Evolutionary conservation across 768 basidiomycete genomes (phyloP).

Genomic region (Xerocomellus chrysenteron): DNA sequence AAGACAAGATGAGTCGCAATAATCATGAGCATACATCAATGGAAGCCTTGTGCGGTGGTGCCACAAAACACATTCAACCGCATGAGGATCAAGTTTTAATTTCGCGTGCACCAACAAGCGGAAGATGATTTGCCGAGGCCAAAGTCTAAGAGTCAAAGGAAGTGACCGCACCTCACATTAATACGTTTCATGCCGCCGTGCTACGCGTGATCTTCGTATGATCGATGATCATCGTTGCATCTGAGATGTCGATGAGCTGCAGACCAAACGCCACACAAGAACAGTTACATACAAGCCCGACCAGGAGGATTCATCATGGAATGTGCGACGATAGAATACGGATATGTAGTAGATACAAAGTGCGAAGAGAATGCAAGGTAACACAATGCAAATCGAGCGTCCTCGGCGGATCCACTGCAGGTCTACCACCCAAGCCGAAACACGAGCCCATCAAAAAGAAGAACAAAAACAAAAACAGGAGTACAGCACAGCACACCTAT

Average conservation of each 20-base stretch:
- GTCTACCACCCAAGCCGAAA: not conserved
- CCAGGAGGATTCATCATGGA: not conserved
- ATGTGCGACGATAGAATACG: not conserved
- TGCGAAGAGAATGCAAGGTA: conserved; percentile 4
- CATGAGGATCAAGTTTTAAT: too few relatives aligned
- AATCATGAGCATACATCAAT: too few relatives aligned
- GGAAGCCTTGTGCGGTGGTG: too few relatives aligned
- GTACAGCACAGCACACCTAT: conserved; percentile 6
- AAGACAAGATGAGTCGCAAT: too few relatives aligned
- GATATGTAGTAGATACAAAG: conserved; percentile 9
- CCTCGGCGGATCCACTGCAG: not conserved
- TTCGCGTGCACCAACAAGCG: too few relatives aligned
- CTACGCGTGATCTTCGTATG: too few relatives aligned
- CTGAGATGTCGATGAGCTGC: too few relatives aligned
- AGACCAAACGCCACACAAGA: not conserved
- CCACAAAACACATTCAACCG: too few relatives aligned
- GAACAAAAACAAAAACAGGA: not conserved
- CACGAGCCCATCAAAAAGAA: not conserved
- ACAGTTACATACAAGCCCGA: not conserved
- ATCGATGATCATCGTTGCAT: not conserved
- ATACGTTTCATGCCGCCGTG: too few relatives aligned
- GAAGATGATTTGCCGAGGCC: too few relatives aligned
- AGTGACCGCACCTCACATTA: too few relatives aligned
- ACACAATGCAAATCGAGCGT: conserved; percentile 5
- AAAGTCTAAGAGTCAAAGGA: too few relatives aligned